Evolutionary conservation across 768 basidiomycete genomes (phyloP).

Genomic region (Macrolepiota albuminosa): DNA sequence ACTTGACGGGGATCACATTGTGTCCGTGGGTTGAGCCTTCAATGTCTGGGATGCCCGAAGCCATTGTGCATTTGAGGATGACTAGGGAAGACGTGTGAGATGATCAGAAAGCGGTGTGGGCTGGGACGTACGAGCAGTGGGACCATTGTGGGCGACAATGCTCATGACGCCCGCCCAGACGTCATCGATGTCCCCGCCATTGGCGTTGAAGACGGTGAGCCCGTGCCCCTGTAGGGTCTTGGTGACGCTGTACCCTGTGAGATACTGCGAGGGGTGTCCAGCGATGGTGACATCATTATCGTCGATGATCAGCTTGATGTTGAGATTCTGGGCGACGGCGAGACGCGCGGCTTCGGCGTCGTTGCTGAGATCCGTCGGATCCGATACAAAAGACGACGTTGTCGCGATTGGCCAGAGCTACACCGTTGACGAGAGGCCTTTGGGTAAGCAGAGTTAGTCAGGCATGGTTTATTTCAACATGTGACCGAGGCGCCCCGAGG

Average conservation of each 20-base stretch:
- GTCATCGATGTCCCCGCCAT: constrained; percentile 77
- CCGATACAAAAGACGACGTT: constrained; percentile 81
- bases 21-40: constrained; percentile 79
- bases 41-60: constrained; percentile 66
- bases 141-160: constrained; percentile 59
- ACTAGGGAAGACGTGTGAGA: constrained; percentile 33
- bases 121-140: constrained; percentile 58
- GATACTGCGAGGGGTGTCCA: constrained; percentile 83
- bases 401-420: constrained; percentile 73
- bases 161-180: constrained; percentile 66
- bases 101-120: neutral
- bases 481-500: constrained; percentile 86
- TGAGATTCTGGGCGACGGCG: constrained; percentile 77
- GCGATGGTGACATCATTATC: constrained; percentile 92
- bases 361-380: constrained; percentile 84
- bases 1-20: constrained; percentile 80
- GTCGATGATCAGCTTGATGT: constrained; percentile 84
- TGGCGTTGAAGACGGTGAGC: constrained; percentile 64
- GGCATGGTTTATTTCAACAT: constrained; percentile 29
- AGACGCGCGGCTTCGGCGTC: constrained; percentile 87
- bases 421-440: constrained; percentile 77
- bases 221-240: constrained; percentile 81
- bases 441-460: neutral
- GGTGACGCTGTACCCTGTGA: constrained; percentile 68
- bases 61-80: constrained; percentile 65